Evolutionary conservation across 768 basidiomycete species (phyloP), one percentile per base, ranked within the genome.

Genomic region (Russula brevipes): DNA sequence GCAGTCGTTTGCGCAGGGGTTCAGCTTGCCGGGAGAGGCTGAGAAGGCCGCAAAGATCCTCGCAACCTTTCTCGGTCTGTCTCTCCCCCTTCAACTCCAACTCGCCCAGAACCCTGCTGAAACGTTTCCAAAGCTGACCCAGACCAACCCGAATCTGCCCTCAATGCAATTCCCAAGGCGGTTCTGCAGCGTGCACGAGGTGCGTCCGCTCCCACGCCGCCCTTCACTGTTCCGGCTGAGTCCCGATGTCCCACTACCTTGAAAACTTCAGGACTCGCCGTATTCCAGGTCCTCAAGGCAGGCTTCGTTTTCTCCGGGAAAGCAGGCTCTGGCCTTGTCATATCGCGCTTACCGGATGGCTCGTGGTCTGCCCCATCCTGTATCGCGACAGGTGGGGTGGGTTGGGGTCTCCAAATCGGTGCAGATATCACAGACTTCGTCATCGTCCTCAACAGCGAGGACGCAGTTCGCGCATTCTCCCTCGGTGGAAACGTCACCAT

Each of bases 291-390:
- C 14, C 77, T 97, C 73, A 91, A 92, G 76, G 91, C 92, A 4
- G 94, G 95, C 2, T 96, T 98, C 78, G 85, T 95, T 58, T 95
- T 96, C 81, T 92, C 90, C 11, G 95, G 92, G 53, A 96, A 94
- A 76, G 92, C 91, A 0, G 95, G 95, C 51, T 94, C 91, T 1
- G 95, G 95, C 14, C 74, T 96, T 66, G 91, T 98, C 75, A 89
- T 97, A 71, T 89, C 94, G 19, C 87, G 94, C 12, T 82, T 95
- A 49, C 89, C 91, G 9, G 94, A 98, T 70, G 96, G 96, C 68
- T 94, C 92, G 10, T 97, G 94, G 94, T 93, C 90, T 53, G 96
- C 96, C 1, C 96, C 96, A 3, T 94, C 91, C 30, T 98, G 95
- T 77, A 96, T 98, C 71, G 95, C 91, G 36, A 98, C 94, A 0